Evolutionary conservation across 2,329 filamentous ascomycete genomes (phyloP).

Genomic region (Nemania bipapillata): DNA sequence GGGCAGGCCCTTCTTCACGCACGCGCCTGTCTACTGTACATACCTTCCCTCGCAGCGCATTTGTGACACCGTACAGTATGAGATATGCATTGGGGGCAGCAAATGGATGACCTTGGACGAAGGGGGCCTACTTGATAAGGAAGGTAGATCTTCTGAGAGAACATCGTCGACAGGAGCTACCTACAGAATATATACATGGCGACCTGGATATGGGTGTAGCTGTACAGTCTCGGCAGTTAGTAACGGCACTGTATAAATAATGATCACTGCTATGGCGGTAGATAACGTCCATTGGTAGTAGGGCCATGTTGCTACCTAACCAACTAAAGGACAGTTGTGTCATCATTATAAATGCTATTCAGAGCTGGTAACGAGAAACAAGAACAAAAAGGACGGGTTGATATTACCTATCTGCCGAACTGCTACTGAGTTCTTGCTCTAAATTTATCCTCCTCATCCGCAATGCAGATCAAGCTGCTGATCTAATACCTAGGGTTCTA

Average conservation of each 20-base stretch:
- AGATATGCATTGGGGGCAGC: conserved; percentile 1
- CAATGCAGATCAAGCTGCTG: neutral
- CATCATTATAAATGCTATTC: neutral
- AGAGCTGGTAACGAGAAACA: neutral
- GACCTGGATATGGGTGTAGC: neutral
- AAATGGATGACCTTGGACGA: neutral
- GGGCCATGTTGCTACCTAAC: neutral
- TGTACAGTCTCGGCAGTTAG: conserved; percentile 14
- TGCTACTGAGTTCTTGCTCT: neutral
- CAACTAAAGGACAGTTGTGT: neutral
- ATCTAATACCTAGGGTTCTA: too few species aligned
- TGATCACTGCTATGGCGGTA: neutral
- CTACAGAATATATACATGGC: too few species aligned
- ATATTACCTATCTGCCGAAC: neutral
- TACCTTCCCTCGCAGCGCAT: neutral
- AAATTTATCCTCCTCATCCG: neutral
- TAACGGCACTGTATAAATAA: conserved; percentile 12
- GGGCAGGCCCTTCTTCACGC: conserved; percentile 9
- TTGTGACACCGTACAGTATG: conserved; percentile 2
- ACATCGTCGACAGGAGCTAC: conserved; percentile 3
- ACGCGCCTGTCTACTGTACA: too few species aligned
- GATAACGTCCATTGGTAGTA: too few species aligned
- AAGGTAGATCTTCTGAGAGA: conserved; percentile 41
- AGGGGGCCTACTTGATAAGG: conserved; percentile 41
- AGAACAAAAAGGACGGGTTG: neutral